A percentile compares a stretch with the other conserved stretches of the same genome.
Conservation (phyloP, 495 filamentous ascomycete genomes). For the Penicillium ochrochloron region DNA sequence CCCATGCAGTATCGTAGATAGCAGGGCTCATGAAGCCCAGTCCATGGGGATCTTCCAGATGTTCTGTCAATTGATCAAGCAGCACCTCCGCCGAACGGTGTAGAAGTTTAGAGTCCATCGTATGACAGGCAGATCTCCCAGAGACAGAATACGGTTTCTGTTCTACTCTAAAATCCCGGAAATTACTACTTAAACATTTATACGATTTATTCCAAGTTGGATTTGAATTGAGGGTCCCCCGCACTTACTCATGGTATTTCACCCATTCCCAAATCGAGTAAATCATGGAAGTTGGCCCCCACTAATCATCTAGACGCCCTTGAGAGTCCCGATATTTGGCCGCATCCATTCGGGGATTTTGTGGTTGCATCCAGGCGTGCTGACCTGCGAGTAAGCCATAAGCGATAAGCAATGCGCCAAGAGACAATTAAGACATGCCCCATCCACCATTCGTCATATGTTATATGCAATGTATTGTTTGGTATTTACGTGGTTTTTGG, state of each 20-base stretch:
- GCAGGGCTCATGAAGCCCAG: conserved; percentile 15
- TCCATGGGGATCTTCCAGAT: conserved; percentile 9
- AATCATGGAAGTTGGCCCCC: not conserved
- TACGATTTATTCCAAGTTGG: not conserved
- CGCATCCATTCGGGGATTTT: not conserved
- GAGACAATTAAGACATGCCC: not conserved
- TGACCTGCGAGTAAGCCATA: conserved; percentile 3
- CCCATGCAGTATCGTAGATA: conserved; percentile 21
- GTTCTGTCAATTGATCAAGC: conserved; percentile 10
- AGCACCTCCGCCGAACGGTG: not conserved
- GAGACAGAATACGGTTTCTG: not conserved
- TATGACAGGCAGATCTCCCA: not conserved
- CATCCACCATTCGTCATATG: not conserved
- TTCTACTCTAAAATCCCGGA: not conserved
- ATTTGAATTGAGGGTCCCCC: not conserved
- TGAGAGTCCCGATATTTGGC: not conserved
- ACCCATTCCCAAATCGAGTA: not conserved
- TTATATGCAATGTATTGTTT: not conserved
- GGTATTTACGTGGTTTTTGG: not conserved
- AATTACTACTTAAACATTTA: conserved; percentile 1
- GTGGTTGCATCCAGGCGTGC: not conserved
- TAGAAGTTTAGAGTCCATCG: not conserved
- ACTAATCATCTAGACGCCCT: not conserved
- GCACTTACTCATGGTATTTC: not conserved
- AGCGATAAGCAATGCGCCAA: not conserved